Conservation (phyloP, 2,329 filamentous ascomycete species). For the Aspergillus eucalypticola region DNA sequence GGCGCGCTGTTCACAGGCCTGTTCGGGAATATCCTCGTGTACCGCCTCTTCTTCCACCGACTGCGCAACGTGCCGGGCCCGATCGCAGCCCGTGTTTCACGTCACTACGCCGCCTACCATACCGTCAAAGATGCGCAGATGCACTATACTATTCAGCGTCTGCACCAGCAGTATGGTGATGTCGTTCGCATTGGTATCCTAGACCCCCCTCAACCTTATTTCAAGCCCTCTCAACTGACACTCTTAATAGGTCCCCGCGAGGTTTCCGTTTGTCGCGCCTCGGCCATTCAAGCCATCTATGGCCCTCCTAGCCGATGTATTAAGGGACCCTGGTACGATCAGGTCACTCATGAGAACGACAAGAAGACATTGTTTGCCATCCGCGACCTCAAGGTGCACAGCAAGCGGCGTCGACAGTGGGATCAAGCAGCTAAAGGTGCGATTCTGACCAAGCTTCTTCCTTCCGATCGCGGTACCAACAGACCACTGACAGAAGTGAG, state of each 20-base stretch:
- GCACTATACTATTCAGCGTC: slow-evolving; percentile 29
- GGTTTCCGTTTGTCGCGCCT: slow-evolving; percentile 21
- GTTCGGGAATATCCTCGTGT: slow-evolving; percentile 9
- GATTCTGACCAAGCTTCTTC: background rate
- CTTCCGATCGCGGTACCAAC: background rate
- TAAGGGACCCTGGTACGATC: slow-evolving; percentile 20
- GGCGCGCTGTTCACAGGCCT: background rate
- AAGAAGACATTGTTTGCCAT: background rate
- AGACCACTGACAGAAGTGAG: background rate
- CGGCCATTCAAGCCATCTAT: slow-evolving; percentile 14
- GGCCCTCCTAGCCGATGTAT: slow-evolving; percentile 16
- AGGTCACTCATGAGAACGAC: slow-evolving; percentile 12
- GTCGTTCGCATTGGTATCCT: slow-evolving; percentile 34
- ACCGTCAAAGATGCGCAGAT: slow-evolving; percentile 30
- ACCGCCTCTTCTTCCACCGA: slow-evolving; percentile 23
- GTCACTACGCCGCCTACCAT: slow-evolving; percentile 27
- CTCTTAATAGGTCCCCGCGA: slow-evolving; percentile 18
- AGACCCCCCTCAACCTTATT: background rate
- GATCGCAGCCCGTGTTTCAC: slow-evolving; percentile 21
- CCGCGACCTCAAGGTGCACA: slow-evolving; percentile 15
- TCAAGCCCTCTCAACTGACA: background rate
- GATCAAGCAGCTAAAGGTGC: background rate
- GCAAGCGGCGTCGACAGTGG: slow-evolving; percentile 11
- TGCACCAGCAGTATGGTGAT: slow-evolving; percentile 38
- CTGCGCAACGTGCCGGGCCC: slow-evolving; percentile 21